These are phyloP conservation scores for Ustilago nuda DNA, from an alignment of 1,284 basidiomycete genomes.

Conservation along the genomic window DNA sequence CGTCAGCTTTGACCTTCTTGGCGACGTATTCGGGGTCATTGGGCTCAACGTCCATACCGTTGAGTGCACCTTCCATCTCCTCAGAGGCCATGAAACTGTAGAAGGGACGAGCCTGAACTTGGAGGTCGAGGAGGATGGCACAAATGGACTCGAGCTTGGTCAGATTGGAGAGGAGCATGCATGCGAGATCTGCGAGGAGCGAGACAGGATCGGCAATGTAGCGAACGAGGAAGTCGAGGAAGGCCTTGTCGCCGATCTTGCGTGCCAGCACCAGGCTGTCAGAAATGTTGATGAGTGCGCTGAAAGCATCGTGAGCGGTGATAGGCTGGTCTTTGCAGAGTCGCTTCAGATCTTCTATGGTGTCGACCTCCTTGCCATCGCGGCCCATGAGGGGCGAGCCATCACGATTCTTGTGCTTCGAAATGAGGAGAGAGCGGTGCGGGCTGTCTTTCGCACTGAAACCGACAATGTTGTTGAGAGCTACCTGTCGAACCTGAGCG, in stretches of 20 bases:
- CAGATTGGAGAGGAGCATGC: conserved; percentile 96
- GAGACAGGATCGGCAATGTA: conserved; percentile 91
- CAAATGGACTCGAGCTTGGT: conserved; percentile 82
- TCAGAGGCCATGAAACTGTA: conserved; percentile 62
- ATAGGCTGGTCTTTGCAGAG: conserved; percentile 83
- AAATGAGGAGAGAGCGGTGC: conserved; percentile 56
- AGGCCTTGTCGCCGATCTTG: conserved; percentile 78
- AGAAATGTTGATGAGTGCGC: conserved; percentile 91
- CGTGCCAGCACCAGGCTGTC: conserved; percentile 81
- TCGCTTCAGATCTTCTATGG: conserved; percentile 78
- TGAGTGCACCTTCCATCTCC: conserved; percentile 56
- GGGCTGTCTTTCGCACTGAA: conserved; percentile 60
- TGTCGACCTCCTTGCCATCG: conserved; percentile 63
- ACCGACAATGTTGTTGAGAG: conserved; percentile 81
- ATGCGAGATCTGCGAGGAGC: conserved; percentile 89
- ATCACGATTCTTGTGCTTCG: conserved; percentile 56
- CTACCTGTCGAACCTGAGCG: conserved; percentile 86
- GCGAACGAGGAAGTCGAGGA: conserved; percentile 85
- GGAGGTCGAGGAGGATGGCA: conserved; percentile 77
- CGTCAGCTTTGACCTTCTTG: conserved; percentile 52
- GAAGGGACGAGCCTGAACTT: conserved; percentile 61
- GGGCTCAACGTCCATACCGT: conserved; percentile 65
- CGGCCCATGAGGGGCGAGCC: conserved; percentile 52
- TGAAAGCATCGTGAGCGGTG: conserved; percentile 93
- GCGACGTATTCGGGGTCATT: conserved; percentile 59